Percentiles rank a stretch among this genome's conserved stretches.
Conservation (phyloP, 2,329 filamentous ascomycete genomes). For the Epicoccum nigrum region DNA sequence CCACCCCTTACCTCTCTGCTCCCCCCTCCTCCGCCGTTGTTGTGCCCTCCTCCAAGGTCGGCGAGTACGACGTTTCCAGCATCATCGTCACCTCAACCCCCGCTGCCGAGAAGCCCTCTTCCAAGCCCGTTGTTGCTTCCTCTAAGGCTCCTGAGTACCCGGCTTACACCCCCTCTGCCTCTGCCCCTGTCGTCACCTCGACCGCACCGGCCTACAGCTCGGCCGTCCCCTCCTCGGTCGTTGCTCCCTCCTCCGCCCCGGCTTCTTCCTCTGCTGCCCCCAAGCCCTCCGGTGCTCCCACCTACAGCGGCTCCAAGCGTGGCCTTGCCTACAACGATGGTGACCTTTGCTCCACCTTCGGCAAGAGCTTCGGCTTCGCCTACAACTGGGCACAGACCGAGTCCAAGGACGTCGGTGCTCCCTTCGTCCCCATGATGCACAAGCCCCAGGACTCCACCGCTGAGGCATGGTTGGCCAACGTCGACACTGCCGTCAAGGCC, state of each 20-base stretch:
- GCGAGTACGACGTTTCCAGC: slow-evolving; percentile 18
- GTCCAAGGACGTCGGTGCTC: slow-evolving; percentile 53
- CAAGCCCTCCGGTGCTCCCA: slow-evolving; percentile 29
- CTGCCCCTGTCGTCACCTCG: slow-evolving; percentile 10
- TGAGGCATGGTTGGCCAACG: slow-evolving; percentile 41
- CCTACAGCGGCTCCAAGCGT: slow-evolving; percentile 60
- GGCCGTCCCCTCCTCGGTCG: slow-evolving; percentile 1
- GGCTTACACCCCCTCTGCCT: slow-evolving; percentile 13
- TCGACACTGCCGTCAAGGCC: slow-evolving; percentile 48
- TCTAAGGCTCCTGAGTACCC: slow-evolving; percentile 25
- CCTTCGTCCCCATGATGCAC: slow-evolving; percentile 66
- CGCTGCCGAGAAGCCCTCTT: slow-evolving; percentile 14
- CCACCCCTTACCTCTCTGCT: slow-evolving; percentile 12
- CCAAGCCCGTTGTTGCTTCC: slow-evolving; percentile 18
- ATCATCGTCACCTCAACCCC: slow-evolving; percentile 19
- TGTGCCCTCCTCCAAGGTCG: slow-evolving; percentile 16
- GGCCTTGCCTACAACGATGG: slow-evolving; percentile 72
- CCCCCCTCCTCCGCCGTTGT: slow-evolving; percentile 24
- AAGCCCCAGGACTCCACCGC: slow-evolving; percentile 28
- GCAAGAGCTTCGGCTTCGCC: slow-evolving; percentile 61
- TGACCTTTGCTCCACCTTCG: slow-evolving; percentile 59
- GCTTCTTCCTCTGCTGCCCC: slow-evolving; percentile 26
- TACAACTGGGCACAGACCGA: slow-evolving; percentile 69
- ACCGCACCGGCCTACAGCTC: slow-evolving; percentile 15
- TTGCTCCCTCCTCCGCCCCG: slow-evolving; percentile 14